Conservation (phyloP, 2,329 filamentous ascomycete genomes). For the Penicillium oxalicum region DNA sequence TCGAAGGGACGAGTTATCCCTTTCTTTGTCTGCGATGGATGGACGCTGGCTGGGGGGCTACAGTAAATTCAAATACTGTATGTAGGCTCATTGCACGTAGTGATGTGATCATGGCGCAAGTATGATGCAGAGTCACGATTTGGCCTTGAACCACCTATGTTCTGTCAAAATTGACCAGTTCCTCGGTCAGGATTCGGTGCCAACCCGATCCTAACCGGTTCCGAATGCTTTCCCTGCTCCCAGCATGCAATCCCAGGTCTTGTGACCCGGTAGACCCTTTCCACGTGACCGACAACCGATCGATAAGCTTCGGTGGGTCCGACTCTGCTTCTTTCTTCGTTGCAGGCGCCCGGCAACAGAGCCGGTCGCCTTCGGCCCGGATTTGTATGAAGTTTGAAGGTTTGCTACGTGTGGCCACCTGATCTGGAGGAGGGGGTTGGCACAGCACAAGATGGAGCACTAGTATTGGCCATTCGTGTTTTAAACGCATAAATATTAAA, state of each 20-base stretch:
- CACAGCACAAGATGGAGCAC: background rate
- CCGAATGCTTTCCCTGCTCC: too few relatives aligned
- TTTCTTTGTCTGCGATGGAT: too few relatives aligned
- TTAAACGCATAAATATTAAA: background rate
- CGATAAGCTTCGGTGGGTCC: conserved; percentile 1
- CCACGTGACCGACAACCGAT: background rate
- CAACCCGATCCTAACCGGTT: too few relatives aligned
- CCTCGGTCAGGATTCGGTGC: too few relatives aligned
- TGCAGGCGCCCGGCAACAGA: conserved; percentile 1
- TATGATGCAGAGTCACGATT: too few relatives aligned
- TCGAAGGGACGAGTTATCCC: too few relatives aligned
- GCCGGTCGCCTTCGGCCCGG: conserved; percentile 3
- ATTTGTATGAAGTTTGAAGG: background rate
- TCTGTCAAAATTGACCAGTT: too few relatives aligned
- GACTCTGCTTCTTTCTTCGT: background rate
- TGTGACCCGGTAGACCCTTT: conserved; percentile 28
- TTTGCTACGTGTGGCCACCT: background rate
- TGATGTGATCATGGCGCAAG: too few relatives aligned
- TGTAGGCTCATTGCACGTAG: too few relatives aligned
- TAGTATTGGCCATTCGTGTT: background rate
- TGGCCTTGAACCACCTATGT: too few relatives aligned
- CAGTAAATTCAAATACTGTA: too few relatives aligned
- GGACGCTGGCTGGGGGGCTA: too few relatives aligned
- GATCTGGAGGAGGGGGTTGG: background rate
- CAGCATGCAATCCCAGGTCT: conserved; percentile 35